Evolutionary conservation across 192 early-diverging fungal species (phyloP).

Genomic region (Dispira simplex): DNA sequence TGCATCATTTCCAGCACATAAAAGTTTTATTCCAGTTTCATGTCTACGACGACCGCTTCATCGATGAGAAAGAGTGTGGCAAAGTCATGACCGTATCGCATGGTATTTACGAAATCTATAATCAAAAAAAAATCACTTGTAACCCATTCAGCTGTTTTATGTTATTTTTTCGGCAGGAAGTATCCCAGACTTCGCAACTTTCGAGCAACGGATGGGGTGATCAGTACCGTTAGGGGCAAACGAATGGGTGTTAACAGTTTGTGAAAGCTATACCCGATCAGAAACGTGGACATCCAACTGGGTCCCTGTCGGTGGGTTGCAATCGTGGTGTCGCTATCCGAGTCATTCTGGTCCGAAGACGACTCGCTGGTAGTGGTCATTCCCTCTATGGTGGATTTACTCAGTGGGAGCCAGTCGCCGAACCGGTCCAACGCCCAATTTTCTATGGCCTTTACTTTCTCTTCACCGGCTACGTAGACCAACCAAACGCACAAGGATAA

Average conservation of each 20-base stretch:
- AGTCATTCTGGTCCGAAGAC: background rate
- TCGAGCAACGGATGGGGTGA: conserved; percentile 7
- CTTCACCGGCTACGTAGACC: conserved; percentile 13
- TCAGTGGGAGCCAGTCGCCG: background rate
- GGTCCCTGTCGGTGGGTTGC: background rate
- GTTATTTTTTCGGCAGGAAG: conserved; percentile 5
- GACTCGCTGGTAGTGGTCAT: background rate
- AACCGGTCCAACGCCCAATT: background rate
- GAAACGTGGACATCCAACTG: conserved; percentile 7
- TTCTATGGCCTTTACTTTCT: background rate
- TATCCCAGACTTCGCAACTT: conserved; percentile 4
- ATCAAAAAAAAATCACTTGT: no score
- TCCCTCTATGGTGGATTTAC: background rate
- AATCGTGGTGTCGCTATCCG: background rate
- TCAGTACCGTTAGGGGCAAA: conserved; percentile 5
- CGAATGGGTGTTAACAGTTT: conserved; percentile 10
- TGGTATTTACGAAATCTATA: no score
- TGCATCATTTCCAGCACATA: no score
- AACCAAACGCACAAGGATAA: conserved; percentile 26
- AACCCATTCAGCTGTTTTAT: no score
- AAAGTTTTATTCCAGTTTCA: no score
- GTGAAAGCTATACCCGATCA: conserved; percentile 12
- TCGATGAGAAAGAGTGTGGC: no score
- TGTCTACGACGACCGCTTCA: no score
- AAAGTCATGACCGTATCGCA: no score